A percentile compares a stretch with the other conserved stretches of the same genome.
Evolutionary conservation across 164 flowering plant genomes (phyloP).

Genomic region (Dillenia suffruticosa): DNA sequence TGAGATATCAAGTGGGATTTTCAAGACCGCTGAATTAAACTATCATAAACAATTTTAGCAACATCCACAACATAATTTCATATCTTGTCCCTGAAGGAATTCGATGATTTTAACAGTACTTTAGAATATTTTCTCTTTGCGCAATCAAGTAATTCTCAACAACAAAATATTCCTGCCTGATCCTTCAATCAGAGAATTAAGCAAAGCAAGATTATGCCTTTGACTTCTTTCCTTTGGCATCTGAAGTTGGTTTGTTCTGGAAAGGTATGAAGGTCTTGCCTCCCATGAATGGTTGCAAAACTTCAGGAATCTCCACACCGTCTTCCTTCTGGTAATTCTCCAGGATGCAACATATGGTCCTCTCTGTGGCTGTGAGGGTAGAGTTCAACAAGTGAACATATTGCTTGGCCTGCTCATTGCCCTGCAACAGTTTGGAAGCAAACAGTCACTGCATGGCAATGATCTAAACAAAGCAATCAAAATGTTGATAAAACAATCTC

Average conservation of each 20-base stretch:
- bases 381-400: constrained; percentile 87
- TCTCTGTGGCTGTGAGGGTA: constrained; percentile 93
- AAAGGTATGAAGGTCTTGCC: constrained; percentile 79
- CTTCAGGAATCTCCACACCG: constrained; percentile 77
- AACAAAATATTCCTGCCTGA: neutral
- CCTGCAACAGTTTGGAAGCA: constrained; percentile 32
- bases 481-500: no score
- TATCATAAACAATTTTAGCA: no score
- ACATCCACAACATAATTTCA: no score
- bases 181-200: neutral
- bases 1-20: no score
- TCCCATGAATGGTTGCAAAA: constrained; percentile 62
- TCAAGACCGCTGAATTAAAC: no score
- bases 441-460: neutral
- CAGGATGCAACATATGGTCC: constrained; percentile 89
- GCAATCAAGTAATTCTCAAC: no score
- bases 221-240: constrained; percentile 68
- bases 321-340: constrained; percentile 91
- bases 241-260: constrained; percentile 35
- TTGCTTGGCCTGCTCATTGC: constrained; percentile 76
- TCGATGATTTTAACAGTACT: no score
- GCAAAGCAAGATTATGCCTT: constrained; percentile 30
- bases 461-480: no score
- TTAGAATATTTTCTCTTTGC: no score
- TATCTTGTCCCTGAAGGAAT: no score